Percentiles rank a stretch among this genome's conserved stretches.
Conservation (phyloP, 2,329 filamentous ascomycete genomes). For the Fusarium buharicum region DNA sequence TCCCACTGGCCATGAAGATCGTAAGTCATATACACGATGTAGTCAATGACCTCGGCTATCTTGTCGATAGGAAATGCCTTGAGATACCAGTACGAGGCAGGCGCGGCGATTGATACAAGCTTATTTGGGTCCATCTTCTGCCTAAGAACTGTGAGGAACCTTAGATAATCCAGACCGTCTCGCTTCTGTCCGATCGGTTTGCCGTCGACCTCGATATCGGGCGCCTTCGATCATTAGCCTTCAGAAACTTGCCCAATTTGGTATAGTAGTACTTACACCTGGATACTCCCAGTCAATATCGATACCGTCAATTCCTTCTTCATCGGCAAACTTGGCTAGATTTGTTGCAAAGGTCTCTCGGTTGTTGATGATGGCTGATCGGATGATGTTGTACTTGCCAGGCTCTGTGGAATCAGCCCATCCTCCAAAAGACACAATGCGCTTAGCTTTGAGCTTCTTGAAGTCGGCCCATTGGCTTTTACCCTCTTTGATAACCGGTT, state of each 20-base stretch:
- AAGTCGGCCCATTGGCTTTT: slow-evolving; percentile 42
- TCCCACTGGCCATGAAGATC: slow-evolving; percentile 43
- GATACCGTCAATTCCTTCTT: slow-evolving; percentile 52
- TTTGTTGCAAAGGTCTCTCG: slow-evolving; percentile 49
- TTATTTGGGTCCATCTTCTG: slow-evolving; percentile 10
- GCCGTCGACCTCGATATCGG: neutral
- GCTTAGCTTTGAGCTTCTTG: slow-evolving; percentile 39
- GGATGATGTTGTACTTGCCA: slow-evolving; percentile 38
- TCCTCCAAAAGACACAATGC: slow-evolving; percentile 46
- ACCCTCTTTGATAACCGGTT: slow-evolving; percentile 29
- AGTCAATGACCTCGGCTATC: slow-evolving; percentile 45
- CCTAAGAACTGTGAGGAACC: neutral
- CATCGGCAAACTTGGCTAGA: slow-evolving; percentile 50
- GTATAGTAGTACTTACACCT: slow-evolving; percentile 22
- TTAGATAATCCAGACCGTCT: slow-evolving; percentile 1
- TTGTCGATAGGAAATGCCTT: slow-evolving; percentile 45
- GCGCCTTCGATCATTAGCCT: neutral
- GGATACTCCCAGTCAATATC: slow-evolving; percentile 58
- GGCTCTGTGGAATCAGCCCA: slow-evolving; percentile 44
- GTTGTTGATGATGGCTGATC: slow-evolving; percentile 46
- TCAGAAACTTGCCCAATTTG: neutral
- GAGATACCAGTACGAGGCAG: slow-evolving; percentile 51
- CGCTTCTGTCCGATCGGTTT: slow-evolving; percentile 4
- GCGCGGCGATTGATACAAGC: slow-evolving; percentile 46
- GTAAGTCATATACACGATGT: slow-evolving; percentile 43